Evolutionary conservation across 106 monocot genomes (phyloP).

Genomic region (Cymbidium sinense): DNA sequence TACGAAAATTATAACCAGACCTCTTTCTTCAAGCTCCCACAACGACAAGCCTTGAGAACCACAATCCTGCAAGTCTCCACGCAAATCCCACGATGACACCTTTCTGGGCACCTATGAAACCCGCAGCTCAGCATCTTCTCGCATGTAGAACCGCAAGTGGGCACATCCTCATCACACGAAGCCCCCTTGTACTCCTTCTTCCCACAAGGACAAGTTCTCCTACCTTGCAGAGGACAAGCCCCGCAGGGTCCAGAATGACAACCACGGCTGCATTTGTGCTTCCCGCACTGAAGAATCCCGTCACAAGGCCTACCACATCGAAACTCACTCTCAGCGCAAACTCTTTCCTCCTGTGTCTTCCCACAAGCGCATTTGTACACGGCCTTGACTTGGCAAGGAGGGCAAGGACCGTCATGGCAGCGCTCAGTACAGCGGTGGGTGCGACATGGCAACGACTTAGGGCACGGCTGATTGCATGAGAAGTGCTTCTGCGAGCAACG

Average conservation of each 20-base stretch:
- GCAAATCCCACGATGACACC: slow-evolving; percentile 83
- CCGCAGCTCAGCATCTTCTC: slow-evolving; percentile 68
- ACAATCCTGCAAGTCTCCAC: slow-evolving; percentile 73
- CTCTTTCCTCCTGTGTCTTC: slow-evolving; percentile 37
- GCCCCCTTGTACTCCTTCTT: slow-evolving; percentile 62
- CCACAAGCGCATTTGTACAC: slow-evolving; percentile 50
- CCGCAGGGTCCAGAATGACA: slow-evolving; percentile 79
- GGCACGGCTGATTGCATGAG: slow-evolving; percentile 51
- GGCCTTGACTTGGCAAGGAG: slow-evolving; percentile 58
- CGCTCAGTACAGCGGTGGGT: slow-evolving; percentile 49
- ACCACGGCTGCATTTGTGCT: slow-evolving; percentile 67
- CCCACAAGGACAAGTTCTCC: slow-evolving; percentile 84
- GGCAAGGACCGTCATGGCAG: slow-evolving; percentile 70
- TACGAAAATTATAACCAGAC: slow-evolving; percentile 19
- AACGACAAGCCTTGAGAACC: slow-evolving; percentile 61
- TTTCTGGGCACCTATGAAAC: slow-evolving; percentile 66
- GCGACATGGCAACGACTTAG: slow-evolving; percentile 34
- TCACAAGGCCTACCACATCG: slow-evolving; percentile 43
- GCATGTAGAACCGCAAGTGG: slow-evolving; percentile 76
- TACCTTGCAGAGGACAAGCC: slow-evolving; percentile 68
- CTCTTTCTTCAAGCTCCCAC: slow-evolving; percentile 92
- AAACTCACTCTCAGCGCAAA: slow-evolving; percentile 61
- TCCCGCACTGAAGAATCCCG: slow-evolving; percentile 56
- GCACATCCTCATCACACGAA: slow-evolving; percentile 53
- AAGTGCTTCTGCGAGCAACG: slow-evolving; percentile 67